These are phyloP conservation scores for Candolleomyces eurysporus DNA, from an alignment of 768 basidiomycete species.

Conservation along the genomic window DNA sequence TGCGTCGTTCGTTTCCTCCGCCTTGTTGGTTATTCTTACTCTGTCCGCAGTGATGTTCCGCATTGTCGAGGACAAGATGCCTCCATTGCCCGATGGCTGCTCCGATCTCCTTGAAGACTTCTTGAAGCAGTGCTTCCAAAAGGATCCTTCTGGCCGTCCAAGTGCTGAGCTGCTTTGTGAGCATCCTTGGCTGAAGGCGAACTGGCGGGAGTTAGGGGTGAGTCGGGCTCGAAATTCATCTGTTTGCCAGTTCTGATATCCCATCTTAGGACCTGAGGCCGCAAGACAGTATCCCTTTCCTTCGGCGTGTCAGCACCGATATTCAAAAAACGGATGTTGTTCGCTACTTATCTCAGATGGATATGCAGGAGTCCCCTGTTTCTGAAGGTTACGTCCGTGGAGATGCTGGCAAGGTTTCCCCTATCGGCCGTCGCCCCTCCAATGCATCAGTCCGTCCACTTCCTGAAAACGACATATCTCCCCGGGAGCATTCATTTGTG, in stretches of 20 bases:
- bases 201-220: slow-evolving; percentile 80
- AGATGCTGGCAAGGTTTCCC: slow-evolving; percentile 32
- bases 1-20: slow-evolving; percentile 31
- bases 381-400: slow-evolving; percentile 36
- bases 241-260: not conserved
- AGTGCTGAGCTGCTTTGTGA: slow-evolving; percentile 83
- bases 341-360: slow-evolving; percentile 50
- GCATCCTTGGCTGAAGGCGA: slow-evolving; percentile 85
- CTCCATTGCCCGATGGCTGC: slow-evolving; percentile 79
- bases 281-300: slow-evolving; percentile 94
- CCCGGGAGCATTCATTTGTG: slow-evolving; percentile 79
- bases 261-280: slow-evolving; percentile 68
- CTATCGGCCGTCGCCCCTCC: slow-evolving; percentile 39
- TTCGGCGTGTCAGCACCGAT: slow-evolving; percentile 88
- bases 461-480: slow-evolving; percentile 51
- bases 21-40: slow-evolving; percentile 8
- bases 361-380: slow-evolving; percentile 40
- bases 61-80: slow-evolving; percentile 91
- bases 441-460: slow-evolving; percentile 37
- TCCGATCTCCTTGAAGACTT: slow-evolving; percentile 80
- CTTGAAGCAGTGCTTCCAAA: slow-evolving; percentile 84
- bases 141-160: slow-evolving; percentile 82
- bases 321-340: slow-evolving; percentile 68
- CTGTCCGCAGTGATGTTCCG: slow-evolving; percentile 82
- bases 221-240: slow-evolving; percentile 10